Evolutionary conservation across 1,284 basidiomycete genomes (phyloP), one percentile per base, ranked within the genome.

Genomic region (Schizopora paradoxa): DNA sequence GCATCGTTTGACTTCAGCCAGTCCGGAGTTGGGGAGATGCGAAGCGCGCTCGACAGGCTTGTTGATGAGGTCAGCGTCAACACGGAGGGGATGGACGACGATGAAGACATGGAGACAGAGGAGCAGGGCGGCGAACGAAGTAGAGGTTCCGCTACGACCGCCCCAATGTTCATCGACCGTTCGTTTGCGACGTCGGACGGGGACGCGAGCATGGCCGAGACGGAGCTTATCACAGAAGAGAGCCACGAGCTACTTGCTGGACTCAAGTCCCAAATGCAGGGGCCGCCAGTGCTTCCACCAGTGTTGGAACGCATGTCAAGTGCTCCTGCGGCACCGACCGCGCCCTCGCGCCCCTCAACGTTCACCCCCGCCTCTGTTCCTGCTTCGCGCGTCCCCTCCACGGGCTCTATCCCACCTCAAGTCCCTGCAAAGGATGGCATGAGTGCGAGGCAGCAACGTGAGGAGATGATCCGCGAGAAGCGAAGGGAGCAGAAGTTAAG

Each of bases 31-130:
- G 56, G 56, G 22, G 82, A 86, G 45, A 83, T 86, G 74, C 71
- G 74, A 54, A 86, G 82, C 54, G 86, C 86, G 4, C 69, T 90
- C 41, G 87, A 90, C 58, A 67, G 81, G 47, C 68, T 90, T 28
- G 84, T 86, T 75, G 82, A 86, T 49, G 77, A 86, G 52, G 84
- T 87, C 11, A 49, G 43, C 29, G 34, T 43, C 16, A 14, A 31
- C 28, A 31, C 28, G 10, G n/a, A n/a, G n/a, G n/a, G n/a, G n/a
- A n/a, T n/a, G n/a, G n/a, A 63, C 31, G 66, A 65, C 28, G 39
- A 47, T 25, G 60, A 60, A n/a, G 57, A 55, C 7, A 55, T 56
- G n/a, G n/a, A n/a, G n/a, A n/a, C n/a, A n/a, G n/a, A n/a, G n/a
- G 54, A 49, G 44, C 31, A 54, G 25, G 54, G 55, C n/a, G 41